Conservation (phyloP, 1,284 basidiomycete genomes). For the Microbotryum lychnidis-dioicae region DNA sequence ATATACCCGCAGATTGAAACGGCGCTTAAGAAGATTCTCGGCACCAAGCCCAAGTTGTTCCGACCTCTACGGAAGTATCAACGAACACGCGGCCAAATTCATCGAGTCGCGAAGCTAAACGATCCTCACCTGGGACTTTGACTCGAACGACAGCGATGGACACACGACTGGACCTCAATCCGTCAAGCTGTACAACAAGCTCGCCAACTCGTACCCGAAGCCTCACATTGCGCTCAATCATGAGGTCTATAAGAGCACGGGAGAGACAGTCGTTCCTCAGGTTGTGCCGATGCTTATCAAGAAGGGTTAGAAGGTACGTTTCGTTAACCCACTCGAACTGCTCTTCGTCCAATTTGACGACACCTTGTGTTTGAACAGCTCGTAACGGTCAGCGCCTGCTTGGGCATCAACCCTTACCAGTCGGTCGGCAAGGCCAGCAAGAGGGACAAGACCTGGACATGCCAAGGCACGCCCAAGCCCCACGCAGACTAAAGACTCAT, state of each 20-base stretch:
- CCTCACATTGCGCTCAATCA: slow-evolving; percentile 28
- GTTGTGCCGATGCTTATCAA: slow-evolving; percentile 26
- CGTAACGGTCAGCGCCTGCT: slow-evolving; percentile 28
- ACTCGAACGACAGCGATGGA: slow-evolving; percentile 26
- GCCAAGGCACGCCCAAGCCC: slow-evolving; percentile 4
- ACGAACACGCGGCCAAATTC: slow-evolving; percentile 24
- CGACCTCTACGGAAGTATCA: slow-evolving; percentile 30
- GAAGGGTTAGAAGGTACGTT: slow-evolving; percentile 21
- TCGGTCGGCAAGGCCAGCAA: slow-evolving; percentile 19
- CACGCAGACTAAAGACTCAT: not conserved
- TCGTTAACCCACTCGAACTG: no score
- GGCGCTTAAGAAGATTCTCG: slow-evolving; percentile 36
- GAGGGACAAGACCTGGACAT: slow-evolving; percentile 29
- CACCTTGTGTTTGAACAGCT: slow-evolving; percentile 2
- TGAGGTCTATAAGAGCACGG: slow-evolving; percentile 23
- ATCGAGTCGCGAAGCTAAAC: slow-evolving; percentile 27
- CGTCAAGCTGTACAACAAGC: slow-evolving; percentile 15
- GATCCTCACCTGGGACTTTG: slow-evolving; percentile 32
- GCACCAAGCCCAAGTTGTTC: slow-evolving; percentile 35
- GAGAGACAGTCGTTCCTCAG: slow-evolving; percentile 18
- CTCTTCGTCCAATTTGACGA: no score
- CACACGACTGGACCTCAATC: slow-evolving; percentile 5
- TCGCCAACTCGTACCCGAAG: slow-evolving; percentile 5
- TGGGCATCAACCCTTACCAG: slow-evolving; percentile 31
- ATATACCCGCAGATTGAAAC: slow-evolving; percentile 13